phyloP scores from a whole-genome alignment of 1,284 basidiomycete species.

The Pyrrhoderma noxium region DNA sequence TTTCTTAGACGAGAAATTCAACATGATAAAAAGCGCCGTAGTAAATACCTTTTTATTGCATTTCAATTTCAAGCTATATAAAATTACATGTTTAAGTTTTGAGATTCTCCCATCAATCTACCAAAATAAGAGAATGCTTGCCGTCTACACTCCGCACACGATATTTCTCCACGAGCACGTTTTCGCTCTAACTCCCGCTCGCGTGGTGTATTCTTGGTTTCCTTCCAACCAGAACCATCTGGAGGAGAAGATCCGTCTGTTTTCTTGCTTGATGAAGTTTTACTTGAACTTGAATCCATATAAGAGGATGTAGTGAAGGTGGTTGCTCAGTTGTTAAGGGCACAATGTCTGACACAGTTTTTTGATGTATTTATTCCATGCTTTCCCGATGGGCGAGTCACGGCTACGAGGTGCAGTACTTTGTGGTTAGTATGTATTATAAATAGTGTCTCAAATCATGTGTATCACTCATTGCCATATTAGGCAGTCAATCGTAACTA shows the following conservation, averaged over 20 bases:
- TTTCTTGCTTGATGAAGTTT: not conserved
- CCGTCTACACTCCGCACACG: constrained; percentile 18
- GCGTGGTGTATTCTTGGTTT: not conserved
- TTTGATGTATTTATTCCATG: too few relatives aligned
- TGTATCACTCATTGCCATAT: too few relatives aligned
- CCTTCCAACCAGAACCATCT: not conserved
- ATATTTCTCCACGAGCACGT: constrained; percentile 12
- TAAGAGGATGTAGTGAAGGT: too few relatives aligned
- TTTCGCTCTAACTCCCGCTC: constrained; percentile 14
- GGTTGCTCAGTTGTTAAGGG: not conserved
- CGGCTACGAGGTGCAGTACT: too few relatives aligned
- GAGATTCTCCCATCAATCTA: not conserved
- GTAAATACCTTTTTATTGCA: constrained; percentile 16
- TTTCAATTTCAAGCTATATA: constrained; percentile 14
- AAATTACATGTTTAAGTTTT: not conserved
- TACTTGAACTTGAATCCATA: too few relatives aligned
- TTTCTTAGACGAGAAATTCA: not conserved
- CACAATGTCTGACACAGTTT: too few relatives aligned
- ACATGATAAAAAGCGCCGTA: not conserved
- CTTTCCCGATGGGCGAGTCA: too few relatives aligned
- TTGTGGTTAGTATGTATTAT: too few relatives aligned
- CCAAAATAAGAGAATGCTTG: not conserved
- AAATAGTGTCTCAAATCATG: too few relatives aligned
- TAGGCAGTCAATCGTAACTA: too few relatives aligned
- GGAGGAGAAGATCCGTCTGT: not conserved